Base-by-base conservation (phyloP, 495 filamentous ascomycete genomes). In the Xylaria longipes region DNA sequence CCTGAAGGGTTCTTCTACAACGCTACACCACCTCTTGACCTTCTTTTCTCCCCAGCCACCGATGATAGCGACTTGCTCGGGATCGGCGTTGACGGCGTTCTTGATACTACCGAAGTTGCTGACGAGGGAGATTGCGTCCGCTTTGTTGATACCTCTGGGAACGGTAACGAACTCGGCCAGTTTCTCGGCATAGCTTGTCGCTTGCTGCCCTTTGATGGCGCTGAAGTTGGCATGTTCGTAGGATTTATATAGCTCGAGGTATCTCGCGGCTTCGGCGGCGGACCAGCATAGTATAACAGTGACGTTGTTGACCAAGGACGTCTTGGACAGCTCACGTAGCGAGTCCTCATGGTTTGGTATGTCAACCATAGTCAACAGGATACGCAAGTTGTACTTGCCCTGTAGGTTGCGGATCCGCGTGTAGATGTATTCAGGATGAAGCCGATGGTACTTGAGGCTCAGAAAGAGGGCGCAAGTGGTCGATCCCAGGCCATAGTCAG, bases 401-500 rank as follows among this genome's bases (percentile, higher is more conserved):
- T 90, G 90, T 11, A 99, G 83, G 43, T 87, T 87, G 57, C 90
- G 89, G 71, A 99, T 93, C 69, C 96, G 93, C 29, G 91, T 93
- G 85, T 98, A 98, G 77, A 99, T 93, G 83, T 99, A 99, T 81
- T 98, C 96, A 1, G 96, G 96, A 80, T 99, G 97, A 58, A 98
- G 83, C 14, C 96, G 94, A 80, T 99, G 96, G 81, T 99, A 99
- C 81, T 99, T 99, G 41, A 99, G 87, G 33, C 92, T 95, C 20
- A 99, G 86, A 76, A 98, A 99, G 8, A 99, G 85, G 1, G 92
- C 94, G 73, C 95, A 98, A 22, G 95, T 95, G 1, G 94, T 98
- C 29, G 84, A 75, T 6, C 96, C 96, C 3, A 99, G 85, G 11
- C 93, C 92, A 77, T 97, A 99, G 81, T 99, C 96, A 22, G 95